Conservation (phyloP, 495 filamentous ascomycete genomes). For the Daldinia decipiens region DNA sequence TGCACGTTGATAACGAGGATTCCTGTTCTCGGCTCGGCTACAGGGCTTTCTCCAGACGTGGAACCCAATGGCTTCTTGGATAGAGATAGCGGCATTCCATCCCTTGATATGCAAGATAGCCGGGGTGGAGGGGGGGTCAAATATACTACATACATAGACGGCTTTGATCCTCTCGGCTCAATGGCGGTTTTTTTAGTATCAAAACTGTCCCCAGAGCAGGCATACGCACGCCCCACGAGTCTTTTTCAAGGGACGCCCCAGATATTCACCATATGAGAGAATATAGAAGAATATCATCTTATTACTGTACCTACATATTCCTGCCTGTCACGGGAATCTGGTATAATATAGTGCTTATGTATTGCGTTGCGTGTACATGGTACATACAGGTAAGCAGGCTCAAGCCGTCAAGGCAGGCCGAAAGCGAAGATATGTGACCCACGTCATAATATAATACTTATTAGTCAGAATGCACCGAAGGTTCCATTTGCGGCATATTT, state of each 20-base stretch:
- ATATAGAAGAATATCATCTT: slow-evolving; percentile 21
- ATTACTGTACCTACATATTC: slow-evolving; percentile 32
- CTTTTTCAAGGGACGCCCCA: slow-evolving; percentile 21
- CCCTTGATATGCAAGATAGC: slow-evolving; percentile 37
- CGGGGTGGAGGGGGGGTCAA: slow-evolving; percentile 9
- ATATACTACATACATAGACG: slow-evolving; percentile 16
- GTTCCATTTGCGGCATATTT: neutral
- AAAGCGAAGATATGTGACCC: slow-evolving; percentile 24
- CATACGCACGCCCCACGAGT: slow-evolving; percentile 26
- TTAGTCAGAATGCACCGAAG: neutral
- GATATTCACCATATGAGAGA: neutral
- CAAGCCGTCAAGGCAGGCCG: slow-evolving; percentile 9
- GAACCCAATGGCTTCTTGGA: slow-evolving; percentile 30
- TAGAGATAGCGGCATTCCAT: slow-evolving; percentile 41
- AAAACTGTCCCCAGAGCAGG: slow-evolving; percentile 24
- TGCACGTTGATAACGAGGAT: slow-evolving; percentile 38
- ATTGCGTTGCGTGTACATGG: neutral
- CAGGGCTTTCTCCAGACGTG: slow-evolving; percentile 22
- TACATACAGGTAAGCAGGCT: slow-evolving; percentile 21
- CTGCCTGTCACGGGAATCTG: slow-evolving; percentile 17
- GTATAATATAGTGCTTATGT: slow-evolving; percentile 7
- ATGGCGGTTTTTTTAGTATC: slow-evolving; percentile 34
- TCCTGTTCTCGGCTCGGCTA: slow-evolving; percentile 30
- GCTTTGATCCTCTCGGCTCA: slow-evolving; percentile 31
- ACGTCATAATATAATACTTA: slow-evolving; percentile 25